These are phyloP conservation scores for Liriodendron chinense DNA, from an alignment of 164 flowering plant genomes.

Conservation along the genomic window DNA sequence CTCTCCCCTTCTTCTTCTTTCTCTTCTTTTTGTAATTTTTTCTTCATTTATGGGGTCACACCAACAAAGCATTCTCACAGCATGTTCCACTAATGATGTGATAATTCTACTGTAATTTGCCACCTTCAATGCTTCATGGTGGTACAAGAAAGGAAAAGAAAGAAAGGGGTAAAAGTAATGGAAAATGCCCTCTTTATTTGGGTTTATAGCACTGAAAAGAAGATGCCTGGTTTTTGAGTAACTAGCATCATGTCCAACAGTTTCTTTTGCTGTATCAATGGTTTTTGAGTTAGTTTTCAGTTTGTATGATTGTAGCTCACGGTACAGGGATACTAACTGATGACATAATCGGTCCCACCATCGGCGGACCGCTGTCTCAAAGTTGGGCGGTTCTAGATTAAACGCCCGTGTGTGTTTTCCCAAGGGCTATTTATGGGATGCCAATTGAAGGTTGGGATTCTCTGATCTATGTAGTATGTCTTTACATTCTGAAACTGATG, in stretches of 20 bases:
- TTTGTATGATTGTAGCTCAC: neutral
- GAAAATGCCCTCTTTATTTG: neutral
- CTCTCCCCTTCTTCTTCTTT: neutral
- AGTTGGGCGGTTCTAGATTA: no score
- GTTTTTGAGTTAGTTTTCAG: neutral
- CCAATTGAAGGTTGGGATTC: no score
- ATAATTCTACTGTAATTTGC: conserved; percentile 3
- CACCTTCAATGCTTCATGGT: neutral
- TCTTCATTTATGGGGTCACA: neutral
- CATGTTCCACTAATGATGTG: neutral
- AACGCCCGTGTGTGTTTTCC: no score
- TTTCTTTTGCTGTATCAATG: neutral
- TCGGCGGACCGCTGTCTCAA: no score
- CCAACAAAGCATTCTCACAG: neutral
- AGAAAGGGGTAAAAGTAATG: neutral
- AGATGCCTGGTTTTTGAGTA: neutral
- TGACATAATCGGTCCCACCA: no score
- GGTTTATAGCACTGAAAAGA: neutral
- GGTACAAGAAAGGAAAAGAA: neutral
- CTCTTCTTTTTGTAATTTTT: neutral
- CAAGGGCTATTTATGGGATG: no score
- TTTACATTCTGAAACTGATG: no score
- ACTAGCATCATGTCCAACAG: no score
- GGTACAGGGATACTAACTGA: no score
- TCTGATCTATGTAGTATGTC: no score